These are phyloP conservation scores for Globisporangium iwayamae DNA, from an alignment of 352 stramenopile genomes.

Conservation along the genomic window DNA sequence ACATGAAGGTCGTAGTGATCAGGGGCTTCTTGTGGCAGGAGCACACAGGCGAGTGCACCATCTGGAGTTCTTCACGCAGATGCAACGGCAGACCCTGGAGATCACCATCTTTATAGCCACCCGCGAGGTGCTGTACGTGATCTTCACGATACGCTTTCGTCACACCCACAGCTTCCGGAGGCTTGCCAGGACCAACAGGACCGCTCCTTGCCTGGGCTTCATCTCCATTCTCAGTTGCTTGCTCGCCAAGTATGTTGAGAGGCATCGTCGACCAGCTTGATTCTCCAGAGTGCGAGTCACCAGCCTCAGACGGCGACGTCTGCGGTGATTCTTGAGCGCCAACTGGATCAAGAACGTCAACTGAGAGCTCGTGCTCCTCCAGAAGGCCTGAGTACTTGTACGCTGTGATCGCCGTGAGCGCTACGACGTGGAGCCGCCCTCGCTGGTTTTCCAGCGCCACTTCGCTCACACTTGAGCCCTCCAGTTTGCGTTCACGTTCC, in stretches of 20 bases:
- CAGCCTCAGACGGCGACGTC: neutral
- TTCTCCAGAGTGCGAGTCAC: neutral
- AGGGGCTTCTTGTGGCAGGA: constrained; percentile 22
- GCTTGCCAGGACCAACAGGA: neutral
- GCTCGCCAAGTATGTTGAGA: neutral
- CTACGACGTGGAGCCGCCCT: constrained; percentile 13
- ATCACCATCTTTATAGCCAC: neutral
- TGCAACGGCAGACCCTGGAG: constrained; percentile 17
- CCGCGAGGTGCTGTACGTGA: neutral
- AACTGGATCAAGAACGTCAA: no score
- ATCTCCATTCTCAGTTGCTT: neutral
- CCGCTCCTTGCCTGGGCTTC: neutral
- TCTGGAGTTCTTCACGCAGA: constrained; percentile 28
- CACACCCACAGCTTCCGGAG: neutral
- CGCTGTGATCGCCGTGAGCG: constrained; percentile 13
- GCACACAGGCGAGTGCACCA: constrained; percentile 25
- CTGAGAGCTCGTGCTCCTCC: neutral
- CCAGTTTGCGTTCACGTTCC: neutral
- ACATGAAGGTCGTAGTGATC: constrained; percentile 11
- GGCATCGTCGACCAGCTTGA: constrained; percentile 11
- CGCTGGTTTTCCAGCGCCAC: constrained; percentile 16
- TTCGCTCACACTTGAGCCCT: constrained; percentile 3
- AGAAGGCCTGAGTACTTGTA: constrained; percentile 10
- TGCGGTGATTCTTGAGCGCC: neutral
- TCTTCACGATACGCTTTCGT: neutral